Evolutionary conservation across 2,329 filamentous ascomycete species (phyloP).

Genomic region (Acrocalymma vagum): DNA sequence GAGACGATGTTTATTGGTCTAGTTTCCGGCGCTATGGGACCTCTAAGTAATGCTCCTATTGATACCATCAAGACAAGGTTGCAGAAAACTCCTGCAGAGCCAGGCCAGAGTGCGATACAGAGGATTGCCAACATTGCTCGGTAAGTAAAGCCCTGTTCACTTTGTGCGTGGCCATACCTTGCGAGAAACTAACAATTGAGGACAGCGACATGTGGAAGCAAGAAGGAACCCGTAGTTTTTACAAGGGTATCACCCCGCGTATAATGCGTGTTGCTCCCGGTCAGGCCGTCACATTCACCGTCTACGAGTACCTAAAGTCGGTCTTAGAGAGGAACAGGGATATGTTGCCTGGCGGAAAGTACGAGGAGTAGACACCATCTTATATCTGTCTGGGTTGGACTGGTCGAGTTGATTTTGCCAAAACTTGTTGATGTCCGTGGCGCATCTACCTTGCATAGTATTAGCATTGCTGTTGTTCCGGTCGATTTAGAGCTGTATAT

Average conservation of each 20-base stretch:
- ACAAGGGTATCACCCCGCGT: slow-evolving; percentile 97
- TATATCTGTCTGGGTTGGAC: slow-evolving; percentile 1
- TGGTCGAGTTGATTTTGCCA: no score
- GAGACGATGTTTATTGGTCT: slow-evolving; percentile 93
- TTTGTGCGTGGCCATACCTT: no score
- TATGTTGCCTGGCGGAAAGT: slow-evolving; percentile 55
- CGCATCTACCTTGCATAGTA: no score
- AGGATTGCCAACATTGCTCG: slow-evolving; percentile 79
- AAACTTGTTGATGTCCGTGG: slow-evolving; percentile 25
- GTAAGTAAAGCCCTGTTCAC: slow-evolving; percentile 61
- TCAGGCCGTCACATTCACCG: slow-evolving; percentile 79
- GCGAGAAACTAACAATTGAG: slow-evolving; percentile 12
- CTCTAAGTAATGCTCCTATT: slow-evolving; percentile 95
- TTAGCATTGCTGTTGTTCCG: no score
- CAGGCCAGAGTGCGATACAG: slow-evolving; percentile 80
- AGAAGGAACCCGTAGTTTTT: slow-evolving; percentile 94
- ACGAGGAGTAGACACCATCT: slow-evolving; percentile 62
- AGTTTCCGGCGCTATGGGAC: slow-evolving; percentile 92
- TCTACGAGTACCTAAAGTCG: slow-evolving; percentile 62
- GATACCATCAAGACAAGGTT: slow-evolving; percentile 98
- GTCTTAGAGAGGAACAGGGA: slow-evolving; percentile 58
- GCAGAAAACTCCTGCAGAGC: slow-evolving; percentile 85
- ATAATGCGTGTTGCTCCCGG: slow-evolving; percentile 98
- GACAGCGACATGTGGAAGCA: slow-evolving; percentile 69
- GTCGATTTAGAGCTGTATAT: no score